These are phyloP conservation scores for Selaginella moellendorffii DNA, from an alignment of 75 land plant genomes.

Conservation along the genomic window DNA sequence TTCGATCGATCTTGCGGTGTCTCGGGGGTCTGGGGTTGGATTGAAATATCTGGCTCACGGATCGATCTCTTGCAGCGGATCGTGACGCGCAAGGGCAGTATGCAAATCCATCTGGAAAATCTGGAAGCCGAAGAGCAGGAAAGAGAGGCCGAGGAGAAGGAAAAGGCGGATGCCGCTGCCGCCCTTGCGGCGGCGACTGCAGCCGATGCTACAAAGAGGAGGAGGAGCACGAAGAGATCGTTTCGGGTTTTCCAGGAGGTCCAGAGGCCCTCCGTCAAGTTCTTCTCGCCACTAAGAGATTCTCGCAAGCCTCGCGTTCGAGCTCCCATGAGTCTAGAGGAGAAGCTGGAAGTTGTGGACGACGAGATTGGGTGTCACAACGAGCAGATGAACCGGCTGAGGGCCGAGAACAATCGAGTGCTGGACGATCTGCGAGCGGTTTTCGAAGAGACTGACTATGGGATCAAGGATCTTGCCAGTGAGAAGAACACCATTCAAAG, in stretches of 20 bases:
- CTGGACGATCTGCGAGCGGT: conserved; percentile 27
- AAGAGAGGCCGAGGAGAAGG: not conserved
- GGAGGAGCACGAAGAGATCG: not conserved
- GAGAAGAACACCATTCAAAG: conserved; percentile 18
- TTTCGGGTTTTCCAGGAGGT: not conserved
- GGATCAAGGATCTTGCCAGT: conserved; percentile 23
- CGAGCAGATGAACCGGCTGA: conserved; percentile 12
- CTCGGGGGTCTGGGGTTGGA: too few species aligned
- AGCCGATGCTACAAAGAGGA: not conserved
- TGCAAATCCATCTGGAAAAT: not conserved
- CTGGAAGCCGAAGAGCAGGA: not conserved
- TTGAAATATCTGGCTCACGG: too few species aligned
- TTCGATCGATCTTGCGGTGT: too few species aligned
- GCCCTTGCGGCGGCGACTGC: not conserved
- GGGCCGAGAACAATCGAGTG: conserved; percentile 23
- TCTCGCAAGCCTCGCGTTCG: not conserved
- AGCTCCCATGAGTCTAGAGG: conserved; percentile 21
- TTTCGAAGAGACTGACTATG: conserved; percentile 19
- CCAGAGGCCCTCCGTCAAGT: not conserved
- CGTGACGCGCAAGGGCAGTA: not conserved
- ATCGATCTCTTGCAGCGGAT: too few species aligned
- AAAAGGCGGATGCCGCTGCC: not conserved
- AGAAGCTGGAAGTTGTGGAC: conserved; percentile 24
- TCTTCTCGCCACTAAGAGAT: not conserved
- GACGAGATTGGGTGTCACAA: conserved; percentile 10